Conservation (phyloP, 2,329 filamentous ascomycete genomes). For the Sclerotinia glacialis region DNA sequence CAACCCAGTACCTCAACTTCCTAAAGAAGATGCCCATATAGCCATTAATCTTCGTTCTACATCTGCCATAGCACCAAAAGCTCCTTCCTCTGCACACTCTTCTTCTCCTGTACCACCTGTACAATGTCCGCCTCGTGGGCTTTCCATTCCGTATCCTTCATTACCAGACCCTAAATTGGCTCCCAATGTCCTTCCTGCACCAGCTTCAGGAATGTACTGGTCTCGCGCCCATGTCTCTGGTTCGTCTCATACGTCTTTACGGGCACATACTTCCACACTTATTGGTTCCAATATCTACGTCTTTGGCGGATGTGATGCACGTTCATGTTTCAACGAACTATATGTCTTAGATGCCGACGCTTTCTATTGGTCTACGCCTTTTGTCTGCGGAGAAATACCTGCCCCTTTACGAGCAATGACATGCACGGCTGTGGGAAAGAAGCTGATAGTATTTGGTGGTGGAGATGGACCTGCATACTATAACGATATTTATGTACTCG, state of each 20-base stretch:
- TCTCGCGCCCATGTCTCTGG: conserved; percentile 64
- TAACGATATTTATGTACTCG: conserved; percentile 70
- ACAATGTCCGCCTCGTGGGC: conserved; percentile 34
- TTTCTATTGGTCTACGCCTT: conserved; percentile 66
- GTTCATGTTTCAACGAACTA: conserved; percentile 66
- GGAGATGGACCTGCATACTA: conserved; percentile 70
- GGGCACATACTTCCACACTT: conserved; percentile 65
- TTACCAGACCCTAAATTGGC: conserved; percentile 55
- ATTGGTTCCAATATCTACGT: conserved; percentile 66
- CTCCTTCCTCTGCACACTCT: conserved; percentile 24
- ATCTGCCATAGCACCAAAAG: conserved; percentile 38
- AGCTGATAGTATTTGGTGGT: conserved; percentile 66
- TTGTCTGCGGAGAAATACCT: conserved; percentile 62
- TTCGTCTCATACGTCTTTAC: conserved; percentile 56
- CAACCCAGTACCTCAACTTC: conserved; percentile 27
- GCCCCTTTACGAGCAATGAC: conserved; percentile 68
- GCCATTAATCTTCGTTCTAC: conserved; percentile 52
- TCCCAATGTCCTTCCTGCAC: conserved; percentile 59
- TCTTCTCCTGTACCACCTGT: conserved; percentile 33
- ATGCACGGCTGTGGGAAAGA: conserved; percentile 68
- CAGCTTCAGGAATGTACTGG: conserved; percentile 72
- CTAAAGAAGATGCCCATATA: conserved; percentile 39
- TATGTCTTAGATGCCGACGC: conserved; percentile 68
- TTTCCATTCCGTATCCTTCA: conserved; percentile 54
- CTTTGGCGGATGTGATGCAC: conserved; percentile 66